phyloP scores from a whole-genome alignment of 2,329 filamentous ascomycete species.

The Ophiostoma fasciatum region DNA sequence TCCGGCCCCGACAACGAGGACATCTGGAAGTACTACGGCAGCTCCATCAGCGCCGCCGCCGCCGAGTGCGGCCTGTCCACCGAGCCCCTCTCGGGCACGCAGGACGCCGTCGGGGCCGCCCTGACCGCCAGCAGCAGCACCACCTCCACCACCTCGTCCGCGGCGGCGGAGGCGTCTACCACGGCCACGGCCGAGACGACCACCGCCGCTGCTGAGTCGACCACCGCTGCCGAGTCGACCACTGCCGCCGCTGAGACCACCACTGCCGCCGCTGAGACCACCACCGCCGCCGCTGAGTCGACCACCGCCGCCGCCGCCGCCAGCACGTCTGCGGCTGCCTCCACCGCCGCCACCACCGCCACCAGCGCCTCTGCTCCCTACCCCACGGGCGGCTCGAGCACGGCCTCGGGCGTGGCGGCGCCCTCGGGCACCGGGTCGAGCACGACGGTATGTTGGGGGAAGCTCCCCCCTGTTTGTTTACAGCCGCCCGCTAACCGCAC shows the following conservation, averaged over 20 bases:
- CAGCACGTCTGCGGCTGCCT: not conserved
- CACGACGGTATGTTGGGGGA: too few species aligned
- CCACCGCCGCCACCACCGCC: not conserved
- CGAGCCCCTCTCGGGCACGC: conserved; percentile 11
- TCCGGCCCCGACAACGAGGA: conserved; percentile 23
- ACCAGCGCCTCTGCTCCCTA: not conserved
- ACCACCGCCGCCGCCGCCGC: not conserved
- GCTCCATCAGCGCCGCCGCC: conserved; percentile 17
- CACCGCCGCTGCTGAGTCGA: not conserved
- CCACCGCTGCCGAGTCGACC: conserved; percentile 1
- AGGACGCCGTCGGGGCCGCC: conserved; percentile 11
- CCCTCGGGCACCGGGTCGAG: not conserved
- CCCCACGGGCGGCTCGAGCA: not conserved
- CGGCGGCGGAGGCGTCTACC: not conserved
- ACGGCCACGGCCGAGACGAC: not conserved
- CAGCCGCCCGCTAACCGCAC: not conserved
- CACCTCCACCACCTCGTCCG: conserved; percentile 3
- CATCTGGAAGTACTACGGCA: conserved; percentile 27
- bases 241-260: not conserved
- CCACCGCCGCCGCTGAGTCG: not conserved
- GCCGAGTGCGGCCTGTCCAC: conserved; percentile 16
- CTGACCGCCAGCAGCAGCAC: conserved; percentile 5
- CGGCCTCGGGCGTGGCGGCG: not conserved
- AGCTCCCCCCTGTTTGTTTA: not conserved
- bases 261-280: not conserved